Conservation (phyloP, 768 basidiomycete species). For the Tricholomella constricta region DNA sequence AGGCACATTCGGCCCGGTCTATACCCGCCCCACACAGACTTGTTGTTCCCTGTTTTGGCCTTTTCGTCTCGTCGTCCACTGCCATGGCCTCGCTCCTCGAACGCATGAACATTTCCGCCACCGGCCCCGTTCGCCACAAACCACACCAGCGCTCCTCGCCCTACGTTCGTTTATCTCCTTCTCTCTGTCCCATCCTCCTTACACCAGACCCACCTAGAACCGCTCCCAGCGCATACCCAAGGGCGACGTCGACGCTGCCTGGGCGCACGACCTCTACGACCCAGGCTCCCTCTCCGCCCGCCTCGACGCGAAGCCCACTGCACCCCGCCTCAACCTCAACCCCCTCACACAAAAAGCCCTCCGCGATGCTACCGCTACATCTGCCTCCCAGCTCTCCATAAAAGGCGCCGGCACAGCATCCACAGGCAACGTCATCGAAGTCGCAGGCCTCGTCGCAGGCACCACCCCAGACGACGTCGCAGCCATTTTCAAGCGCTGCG, state of each 20-base stretch:
- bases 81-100: slow-evolving; percentile 62
- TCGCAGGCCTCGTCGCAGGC: slow-evolving; percentile 70
- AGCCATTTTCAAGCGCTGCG: slow-evolving; percentile 84
- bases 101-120: slow-evolving; percentile 51
- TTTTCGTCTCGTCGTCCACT: slow-evolving; percentile 24
- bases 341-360: slow-evolving; percentile 61
- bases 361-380: slow-evolving; percentile 52
- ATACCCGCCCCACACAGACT: no score
- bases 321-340: slow-evolving; percentile 54
- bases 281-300: slow-evolving; percentile 63
- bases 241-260: slow-evolving; percentile 64
- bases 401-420: slow-evolving; percentile 62
- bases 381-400: slow-evolving; percentile 49
- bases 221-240: slow-evolving; percentile 60
- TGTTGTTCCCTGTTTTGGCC: not conserved
- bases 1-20: not conserved
- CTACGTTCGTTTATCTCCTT: slow-evolving; percentile 48
- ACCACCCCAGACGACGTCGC: slow-evolving; percentile 84
- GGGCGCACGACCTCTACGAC: slow-evolving; percentile 76
- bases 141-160: slow-evolving; percentile 40
- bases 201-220: slow-evolving; percentile 33
- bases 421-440: slow-evolving; percentile 68
- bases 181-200: slow-evolving; percentile 18
- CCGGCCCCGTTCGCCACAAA: slow-evolving; percentile 51
- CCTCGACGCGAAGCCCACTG: slow-evolving; percentile 42